Evolutionary conservation across 2,329 filamentous ascomycete species (phyloP).

Genomic region (Fusarium sp.): DNA sequence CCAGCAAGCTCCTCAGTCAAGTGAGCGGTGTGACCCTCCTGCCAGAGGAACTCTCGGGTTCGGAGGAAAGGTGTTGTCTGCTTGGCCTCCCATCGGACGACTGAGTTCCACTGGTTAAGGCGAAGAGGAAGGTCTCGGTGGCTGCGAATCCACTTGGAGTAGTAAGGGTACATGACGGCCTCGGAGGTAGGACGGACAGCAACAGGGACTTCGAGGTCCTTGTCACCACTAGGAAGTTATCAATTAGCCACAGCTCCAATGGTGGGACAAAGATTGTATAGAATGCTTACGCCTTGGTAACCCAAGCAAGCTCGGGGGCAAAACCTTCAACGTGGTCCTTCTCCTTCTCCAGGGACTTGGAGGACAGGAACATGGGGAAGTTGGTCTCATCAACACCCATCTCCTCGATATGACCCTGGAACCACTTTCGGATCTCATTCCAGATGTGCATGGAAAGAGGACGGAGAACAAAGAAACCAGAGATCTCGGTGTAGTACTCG

Average conservation of each 20-base stretch:
- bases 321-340: constrained; percentile 99
- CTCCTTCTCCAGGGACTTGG: constrained; percentile 86
- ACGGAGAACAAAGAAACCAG: constrained; percentile 95
- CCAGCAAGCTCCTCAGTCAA: constrained; percentile 84
- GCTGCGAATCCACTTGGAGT: constrained; percentile 95
- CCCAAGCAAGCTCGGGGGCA: constrained; percentile 90
- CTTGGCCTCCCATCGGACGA: constrained; percentile 96
- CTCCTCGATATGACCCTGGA: constrained; percentile 80
- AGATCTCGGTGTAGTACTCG: constrained; percentile 93
- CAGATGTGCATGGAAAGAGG: constrained; percentile 75
- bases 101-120: constrained; percentile 97
- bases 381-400: constrained; percentile 95
- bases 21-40: constrained; percentile 93
- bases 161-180: constrained; percentile 95
- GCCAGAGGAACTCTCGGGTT: constrained; percentile 96
- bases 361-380: constrained; percentile 95
- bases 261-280: neutral
- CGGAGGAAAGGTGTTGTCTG: constrained; percentile 88
- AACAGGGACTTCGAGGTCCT: constrained; percentile 84
- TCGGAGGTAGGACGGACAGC: constrained; percentile 76
- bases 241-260: constrained; percentile 5
- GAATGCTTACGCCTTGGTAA: constrained; percentile 77
- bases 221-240: constrained; percentile 75
- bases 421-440: constrained; percentile 74
- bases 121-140: constrained; percentile 94